Evolutionary conservation across 2,329 filamentous ascomycete species (phyloP), one percentile per base, ranked within the genome.

Genomic region (Trichoderma citrinoviride): DNA sequence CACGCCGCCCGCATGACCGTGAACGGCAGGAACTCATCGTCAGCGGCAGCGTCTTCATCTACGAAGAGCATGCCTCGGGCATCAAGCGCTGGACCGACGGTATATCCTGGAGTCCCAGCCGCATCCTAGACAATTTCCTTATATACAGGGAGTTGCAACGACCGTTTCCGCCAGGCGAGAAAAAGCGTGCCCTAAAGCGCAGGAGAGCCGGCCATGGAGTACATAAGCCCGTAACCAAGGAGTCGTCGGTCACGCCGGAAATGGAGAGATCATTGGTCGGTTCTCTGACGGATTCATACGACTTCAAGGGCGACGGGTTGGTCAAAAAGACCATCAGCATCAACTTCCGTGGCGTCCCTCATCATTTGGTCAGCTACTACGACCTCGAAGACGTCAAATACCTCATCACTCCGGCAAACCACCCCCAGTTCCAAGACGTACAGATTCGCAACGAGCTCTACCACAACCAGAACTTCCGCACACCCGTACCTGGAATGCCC

Each of bases 31-130:
- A 86, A 21, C 85, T 96, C 58, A 95, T 97, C 73, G 85, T 85
- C 69, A 96, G 92, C 70, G 93, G 93, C 41, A 90, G 90, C 69
- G 86, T 97, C 53, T 95, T 97, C 77, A 91, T 97, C 69, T 97
- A 97, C 76, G 92, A 96, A 73, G 92, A 97, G 75, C 89, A 92
- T 67, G 89, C 91, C 0, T 96, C 93, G 0, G 92, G 92, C 5
- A 96, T 97, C 78, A 96, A 96, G 79, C 85, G 93, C 64, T 97
- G 93, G 93, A 97, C 93, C 0, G 93, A 97, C 70, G 93, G 93
- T 15, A 87, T 94, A 12, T 89, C 90, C 7, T 97, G 93, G 93
- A 96, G 91, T 70, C 93, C 93, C 0, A 96, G 89, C 76, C 88
- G 90, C 17, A 94, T 96, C 54, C 81, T 94, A 54, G 90, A 89